Percentiles rank a stretch among this genome's conserved stretches.
Conservation (phyloP, 495 filamentous ascomycete species). For the Penicillium malachiteum region DNA sequence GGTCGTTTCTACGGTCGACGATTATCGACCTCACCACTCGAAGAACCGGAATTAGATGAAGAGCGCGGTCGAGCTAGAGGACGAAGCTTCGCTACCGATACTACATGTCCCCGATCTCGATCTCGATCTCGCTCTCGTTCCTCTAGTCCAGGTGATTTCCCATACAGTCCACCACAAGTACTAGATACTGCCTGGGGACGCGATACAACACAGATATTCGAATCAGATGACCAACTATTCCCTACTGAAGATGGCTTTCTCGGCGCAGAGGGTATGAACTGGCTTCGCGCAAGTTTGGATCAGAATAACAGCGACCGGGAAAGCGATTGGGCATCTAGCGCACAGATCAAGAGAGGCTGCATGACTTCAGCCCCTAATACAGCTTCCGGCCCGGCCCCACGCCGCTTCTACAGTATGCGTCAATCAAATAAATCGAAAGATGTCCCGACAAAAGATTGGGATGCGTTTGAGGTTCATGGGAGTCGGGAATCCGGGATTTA, state of each 20-base stretch:
- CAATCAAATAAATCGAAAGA: background rate
- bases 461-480: background rate
- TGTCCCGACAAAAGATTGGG: background rate
- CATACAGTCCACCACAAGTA: slow-evolving; percentile 23
- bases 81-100: slow-evolving; percentile 12
- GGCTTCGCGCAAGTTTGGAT: slow-evolving; percentile 17
- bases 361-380: background rate
- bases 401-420: slow-evolving; percentile 22
- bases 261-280: slow-evolving; percentile 14
- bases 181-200: slow-evolving; percentile 4
- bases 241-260: slow-evolving; percentile 4
- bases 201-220: background rate
- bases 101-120: slow-evolving; percentile 1
- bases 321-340: background rate
- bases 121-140: slow-evolving; percentile 13
- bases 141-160: slow-evolving; percentile 16
- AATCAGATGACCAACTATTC: slow-evolving; percentile 1
- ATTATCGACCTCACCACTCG: slow-evolving; percentile 8
- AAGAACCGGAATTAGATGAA: background rate
- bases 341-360: background rate
- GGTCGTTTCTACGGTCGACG: slow-evolving; percentile 21
- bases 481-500: slow-evolving; percentile 8
- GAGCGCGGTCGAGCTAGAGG: slow-evolving; percentile 8
- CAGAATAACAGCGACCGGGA: background rate
- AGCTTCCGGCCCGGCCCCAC: slow-evolving; percentile 4